phyloP scores from a whole-genome alignment of 305 asterid species.

The Fraxinus floribunda region DNA sequence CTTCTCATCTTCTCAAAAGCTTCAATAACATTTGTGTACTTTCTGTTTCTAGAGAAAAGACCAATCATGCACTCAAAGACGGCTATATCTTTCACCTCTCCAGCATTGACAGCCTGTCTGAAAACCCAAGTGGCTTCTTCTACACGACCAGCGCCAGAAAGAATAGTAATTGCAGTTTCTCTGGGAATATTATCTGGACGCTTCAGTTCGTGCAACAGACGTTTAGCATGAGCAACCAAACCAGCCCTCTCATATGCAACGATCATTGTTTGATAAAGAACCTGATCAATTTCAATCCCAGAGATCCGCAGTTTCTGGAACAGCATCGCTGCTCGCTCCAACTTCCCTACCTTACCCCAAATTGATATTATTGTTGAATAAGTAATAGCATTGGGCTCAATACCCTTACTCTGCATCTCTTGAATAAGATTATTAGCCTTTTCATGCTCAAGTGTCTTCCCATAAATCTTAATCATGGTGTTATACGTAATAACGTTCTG shows the following conservation, averaged over 20 bases:
- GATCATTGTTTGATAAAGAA: constrained; percentile 90
- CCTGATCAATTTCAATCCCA: constrained; percentile 76
- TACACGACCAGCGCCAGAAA: constrained; percentile 79
- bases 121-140: constrained; percentile 96
- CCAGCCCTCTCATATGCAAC: constrained; percentile 91
- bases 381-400: constrained; percentile 79
- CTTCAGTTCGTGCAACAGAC: constrained; percentile 68
- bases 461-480: constrained; percentile 87
- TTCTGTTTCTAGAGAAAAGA: constrained; percentile 63
- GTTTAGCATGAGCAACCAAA: constrained; percentile 77
- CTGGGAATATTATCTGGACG: constrained; percentile 86
- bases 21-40: constrained; percentile 64
- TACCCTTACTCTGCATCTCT: constrained; percentile 75
- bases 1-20: constrained; percentile 73
- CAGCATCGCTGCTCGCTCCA: constrained; percentile 80
- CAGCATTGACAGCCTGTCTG: constrained; percentile 70
- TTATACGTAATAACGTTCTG: constrained; percentile 92
- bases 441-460: constrained; percentile 87
- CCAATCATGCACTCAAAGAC: constrained; percentile 69
- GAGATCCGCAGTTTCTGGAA: constrained; percentile 82
- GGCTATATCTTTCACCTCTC: constrained; percentile 67
- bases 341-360: constrained; percentile 84
- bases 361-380: constrained; percentile 85
- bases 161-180: constrained; percentile 69
- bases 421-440: constrained; percentile 86